A percentile compares a stretch with the other conserved stretches of the same genome.
Evolutionary conservation across 2,329 filamentous ascomycete species (phyloP).

Genomic region (Purpureocillium takamizusanense): DNA sequence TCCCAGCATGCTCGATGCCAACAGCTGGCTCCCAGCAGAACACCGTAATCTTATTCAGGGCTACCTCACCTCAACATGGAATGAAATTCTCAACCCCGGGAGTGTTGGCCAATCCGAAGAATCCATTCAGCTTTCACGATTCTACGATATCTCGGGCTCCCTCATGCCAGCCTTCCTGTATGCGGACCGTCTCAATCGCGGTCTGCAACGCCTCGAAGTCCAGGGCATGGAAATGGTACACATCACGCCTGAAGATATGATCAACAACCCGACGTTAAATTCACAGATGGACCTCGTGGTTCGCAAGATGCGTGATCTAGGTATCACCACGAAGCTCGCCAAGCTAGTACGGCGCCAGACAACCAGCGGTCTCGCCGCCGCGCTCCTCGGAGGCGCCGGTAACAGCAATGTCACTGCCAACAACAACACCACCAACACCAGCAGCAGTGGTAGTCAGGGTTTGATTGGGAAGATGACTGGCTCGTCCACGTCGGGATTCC

Average conservation of each 20-base stretch:
- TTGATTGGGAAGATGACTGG: constrained; percentile 2
- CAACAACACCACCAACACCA: constrained; percentile 4
- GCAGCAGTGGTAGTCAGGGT: constrained; percentile 5
- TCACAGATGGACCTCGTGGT: constrained; percentile 36
- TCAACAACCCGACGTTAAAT: constrained; percentile 40
- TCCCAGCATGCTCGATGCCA: constrained; percentile 6
- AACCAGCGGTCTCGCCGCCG: background rate
- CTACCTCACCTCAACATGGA: constrained; percentile 35
- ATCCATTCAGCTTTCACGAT: constrained; percentile 34
- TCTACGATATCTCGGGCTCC: constrained; percentile 42
- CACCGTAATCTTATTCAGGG: constrained; percentile 31
- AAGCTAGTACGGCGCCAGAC: constrained; percentile 10
- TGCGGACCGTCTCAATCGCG: constrained; percentile 32
- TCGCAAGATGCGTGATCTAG: constrained; percentile 14
- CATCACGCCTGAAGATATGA: constrained; percentile 37
- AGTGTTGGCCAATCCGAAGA: constrained; percentile 28
- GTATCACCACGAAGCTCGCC: constrained; percentile 2
- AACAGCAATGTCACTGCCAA: background rate
- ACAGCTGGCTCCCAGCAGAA: constrained; percentile 24
- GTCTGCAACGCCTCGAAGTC: constrained; percentile 26
- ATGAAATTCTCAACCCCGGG: constrained; percentile 30
- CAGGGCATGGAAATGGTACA: constrained; percentile 26
- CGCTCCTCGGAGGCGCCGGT: background rate
- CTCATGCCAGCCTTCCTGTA: constrained; percentile 39
- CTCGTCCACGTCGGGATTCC: background rate